phyloP scores from a whole-genome alignment of 1,284 basidiomycete genomes.

The Inonotus obliquus region DNA sequence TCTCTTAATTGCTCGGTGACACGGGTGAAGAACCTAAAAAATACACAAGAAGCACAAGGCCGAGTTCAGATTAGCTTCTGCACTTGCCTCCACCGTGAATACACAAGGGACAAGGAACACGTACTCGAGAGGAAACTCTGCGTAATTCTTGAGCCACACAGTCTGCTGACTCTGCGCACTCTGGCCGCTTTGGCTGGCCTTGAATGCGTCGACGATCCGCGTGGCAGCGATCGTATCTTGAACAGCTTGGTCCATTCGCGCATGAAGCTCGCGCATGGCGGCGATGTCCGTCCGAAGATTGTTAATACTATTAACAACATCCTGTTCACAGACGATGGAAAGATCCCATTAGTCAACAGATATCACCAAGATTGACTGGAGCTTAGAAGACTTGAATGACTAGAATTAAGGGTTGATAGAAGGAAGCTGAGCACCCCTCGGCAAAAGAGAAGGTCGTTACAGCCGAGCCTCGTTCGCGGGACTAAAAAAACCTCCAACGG shows the following conservation, averaged over 20 bases:
- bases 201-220: constrained; percentile 70
- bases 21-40: constrained; percentile 63
- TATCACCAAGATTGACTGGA: neutral
- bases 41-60: neutral
- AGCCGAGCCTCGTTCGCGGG: neutral
- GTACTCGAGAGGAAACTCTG: constrained; percentile 79
- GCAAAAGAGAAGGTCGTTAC: neutral
- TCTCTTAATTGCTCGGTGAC: constrained; percentile 69
- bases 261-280: constrained; percentile 61
- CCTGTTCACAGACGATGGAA: constrained; percentile 35
- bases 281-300: constrained; percentile 64
- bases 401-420: neutral
- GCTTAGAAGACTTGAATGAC: neutral
- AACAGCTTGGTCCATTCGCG: constrained; percentile 69
- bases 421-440: neutral
- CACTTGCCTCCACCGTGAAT: neutral
- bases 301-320: constrained; percentile 55
- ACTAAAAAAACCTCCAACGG: neutral
- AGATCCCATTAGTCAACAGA: neutral
- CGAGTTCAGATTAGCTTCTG: neutral
- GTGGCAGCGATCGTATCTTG: constrained; percentile 72
- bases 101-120: constrained; percentile 22
- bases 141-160: constrained; percentile 65
- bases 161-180: constrained; percentile 39
- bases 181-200: constrained; percentile 47